Evolutionary conservation across 2,329 filamentous ascomycete species (phyloP).

Genomic region (Trematosphaeria pertusa): DNA sequence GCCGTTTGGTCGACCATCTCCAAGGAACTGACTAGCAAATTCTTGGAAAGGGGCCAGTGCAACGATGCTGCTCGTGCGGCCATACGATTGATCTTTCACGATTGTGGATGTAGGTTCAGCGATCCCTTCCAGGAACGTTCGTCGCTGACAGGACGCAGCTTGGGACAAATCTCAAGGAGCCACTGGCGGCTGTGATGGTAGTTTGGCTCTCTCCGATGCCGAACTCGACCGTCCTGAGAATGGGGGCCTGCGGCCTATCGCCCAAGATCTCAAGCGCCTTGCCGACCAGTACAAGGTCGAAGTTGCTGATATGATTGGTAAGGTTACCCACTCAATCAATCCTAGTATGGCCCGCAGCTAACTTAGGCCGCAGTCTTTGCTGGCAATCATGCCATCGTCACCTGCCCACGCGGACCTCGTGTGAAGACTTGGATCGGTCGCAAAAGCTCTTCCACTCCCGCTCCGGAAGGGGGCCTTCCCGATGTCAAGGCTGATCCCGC

Average conservation of each 20-base stretch:
- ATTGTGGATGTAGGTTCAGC: constrained; percentile 28
- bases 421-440: constrained; percentile 58
- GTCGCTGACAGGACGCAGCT: constrained; percentile 14
- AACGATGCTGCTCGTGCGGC: constrained; percentile 40
- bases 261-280: constrained; percentile 43
- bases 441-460: constrained; percentile 47
- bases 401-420: constrained; percentile 58
- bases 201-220: constrained; percentile 40
- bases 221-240: constrained; percentile 41
- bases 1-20: constrained; percentile 38
- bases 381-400: constrained; percentile 50
- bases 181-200: constrained; percentile 47
- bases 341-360: too few relatives aligned
- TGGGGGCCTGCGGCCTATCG: constrained; percentile 52
- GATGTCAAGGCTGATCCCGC: constrained; percentile 46
- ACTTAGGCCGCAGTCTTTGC: constrained; percentile 31
- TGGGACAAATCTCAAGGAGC: constrained; percentile 22
- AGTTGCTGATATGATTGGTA: constrained; percentile 56
- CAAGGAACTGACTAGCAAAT: constrained; percentile 33
- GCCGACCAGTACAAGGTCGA: constrained; percentile 49
- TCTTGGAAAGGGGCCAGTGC: constrained; percentile 35
- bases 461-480: constrained; percentile 55
- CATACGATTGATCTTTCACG: constrained; percentile 46
- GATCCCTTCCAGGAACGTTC: background rate
- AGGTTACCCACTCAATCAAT: too few relatives aligned